These are phyloP conservation scores for Xylaria sp. DNA, from an alignment of 2,329 filamentous ascomycete species.

Conservation along the genomic window DNA sequence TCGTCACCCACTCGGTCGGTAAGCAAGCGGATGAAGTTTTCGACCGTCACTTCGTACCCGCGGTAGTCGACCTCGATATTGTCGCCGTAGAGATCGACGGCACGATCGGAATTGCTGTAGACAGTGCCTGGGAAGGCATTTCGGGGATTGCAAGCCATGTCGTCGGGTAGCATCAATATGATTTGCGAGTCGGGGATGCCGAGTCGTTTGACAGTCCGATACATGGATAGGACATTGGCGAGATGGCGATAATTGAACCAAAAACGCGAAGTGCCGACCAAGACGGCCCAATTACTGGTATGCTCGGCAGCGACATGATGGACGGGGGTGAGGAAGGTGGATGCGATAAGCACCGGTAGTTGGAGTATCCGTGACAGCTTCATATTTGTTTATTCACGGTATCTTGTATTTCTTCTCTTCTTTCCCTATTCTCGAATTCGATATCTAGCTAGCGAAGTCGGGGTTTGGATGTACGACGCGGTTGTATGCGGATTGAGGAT, in stretches of 20 bases:
- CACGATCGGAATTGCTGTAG: constrained; percentile 97
- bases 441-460: not conserved
- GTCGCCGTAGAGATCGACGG: constrained; percentile 95
- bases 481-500: not conserved
- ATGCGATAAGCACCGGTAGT: constrained; percentile 61
- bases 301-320: constrained; percentile 73
- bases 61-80: constrained; percentile 99
- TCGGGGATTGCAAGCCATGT: constrained; percentile 99
- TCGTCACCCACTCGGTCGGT: constrained; percentile 95
- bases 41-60: constrained; percentile 97
- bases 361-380: constrained; percentile 59
- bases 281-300: constrained; percentile 98
- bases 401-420: not conserved
- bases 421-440: not conserved
- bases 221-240: constrained; percentile 96
- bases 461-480: not conserved
- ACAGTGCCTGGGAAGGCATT: constrained; percentile 98
- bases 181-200: constrained; percentile 99
- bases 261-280: constrained; percentile 98
- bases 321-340: constrained; percentile 58
- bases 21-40: constrained; percentile 96
- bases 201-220: constrained; percentile 96
- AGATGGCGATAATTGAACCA: constrained; percentile 99
- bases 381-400: constrained; percentile 54
- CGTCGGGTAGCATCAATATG: constrained; percentile 99